A percentile compares a stretch with the other conserved stretches of the same genome.
phyloP scores from a whole-genome alignment of 1,284 basidiomycete species.

The Rhodotorula mucilaginosa region DNA sequence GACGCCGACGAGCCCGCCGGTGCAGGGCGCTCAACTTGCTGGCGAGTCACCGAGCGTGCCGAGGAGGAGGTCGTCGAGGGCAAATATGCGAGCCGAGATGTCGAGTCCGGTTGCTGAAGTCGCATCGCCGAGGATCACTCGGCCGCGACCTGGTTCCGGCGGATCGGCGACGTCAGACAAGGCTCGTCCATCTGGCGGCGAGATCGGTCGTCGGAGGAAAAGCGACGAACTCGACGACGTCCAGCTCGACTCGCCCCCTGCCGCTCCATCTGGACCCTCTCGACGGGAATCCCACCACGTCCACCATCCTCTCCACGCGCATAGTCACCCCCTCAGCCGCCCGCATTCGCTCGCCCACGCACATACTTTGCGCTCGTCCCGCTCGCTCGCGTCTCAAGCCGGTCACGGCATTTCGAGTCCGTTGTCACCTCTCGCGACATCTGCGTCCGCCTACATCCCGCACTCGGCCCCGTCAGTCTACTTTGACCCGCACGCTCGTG shows the following conservation, averaged over 20 bases:
- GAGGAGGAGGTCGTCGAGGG: slow-evolving; percentile 8
- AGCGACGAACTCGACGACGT: slow-evolving; percentile 41
- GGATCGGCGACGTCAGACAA: too few species aligned
- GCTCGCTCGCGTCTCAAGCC: slow-evolving; percentile 32
- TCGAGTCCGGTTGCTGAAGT: slow-evolving; percentile 33
- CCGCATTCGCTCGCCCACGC: slow-evolving; percentile 36
- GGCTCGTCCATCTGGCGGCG: slow-evolving; percentile 5
- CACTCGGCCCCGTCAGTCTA: slow-evolving; percentile 9
- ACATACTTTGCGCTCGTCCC: slow-evolving; percentile 32
- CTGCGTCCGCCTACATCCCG: slow-evolving; percentile 9
- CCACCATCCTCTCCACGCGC: background rate
- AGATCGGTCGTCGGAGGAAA: slow-evolving; percentile 30
- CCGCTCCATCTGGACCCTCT: background rate
- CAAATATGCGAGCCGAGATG: slow-evolving; percentile 23
- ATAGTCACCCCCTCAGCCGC: background rate
- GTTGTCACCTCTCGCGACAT: background rate
- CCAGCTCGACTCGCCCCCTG: slow-evolving; percentile 14
- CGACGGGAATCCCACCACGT: slow-evolving; percentile 23
- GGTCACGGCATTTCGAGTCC: background rate
- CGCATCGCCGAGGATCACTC: slow-evolving; percentile 10
- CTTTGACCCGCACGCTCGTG: slow-evolving; percentile 16
- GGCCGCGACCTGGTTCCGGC: background rate
- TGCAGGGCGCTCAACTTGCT: background rate
- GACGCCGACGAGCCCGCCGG: slow-evolving; percentile 19
- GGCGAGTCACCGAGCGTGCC: background rate